phyloP scores from a whole-genome alignment of 441 rosid genomes.

The Pelargonium citronellum region DNA sequence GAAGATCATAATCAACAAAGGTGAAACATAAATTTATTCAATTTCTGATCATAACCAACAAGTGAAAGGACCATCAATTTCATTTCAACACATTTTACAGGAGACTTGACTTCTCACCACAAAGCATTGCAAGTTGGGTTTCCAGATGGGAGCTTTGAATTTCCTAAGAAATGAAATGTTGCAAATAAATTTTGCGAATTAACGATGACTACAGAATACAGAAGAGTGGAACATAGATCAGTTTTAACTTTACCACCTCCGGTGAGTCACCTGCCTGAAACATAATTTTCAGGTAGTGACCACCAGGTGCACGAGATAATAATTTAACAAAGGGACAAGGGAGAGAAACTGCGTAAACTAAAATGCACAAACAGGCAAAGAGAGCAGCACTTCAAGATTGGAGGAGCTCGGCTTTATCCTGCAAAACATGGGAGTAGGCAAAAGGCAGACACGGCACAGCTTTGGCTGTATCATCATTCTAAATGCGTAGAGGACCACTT shows the following conservation, averaged over 20 bases:
- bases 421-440: conserved; percentile 11
- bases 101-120: conserved; percentile 16
- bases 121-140: conserved; percentile 14
- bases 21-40: not conserved
- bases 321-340: conserved; percentile 22
- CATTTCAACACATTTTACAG: conserved; percentile 25
- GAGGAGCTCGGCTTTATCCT: conserved; percentile 31
- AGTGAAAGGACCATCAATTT: not conserved
- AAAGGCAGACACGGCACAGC: conserved; percentile 14
- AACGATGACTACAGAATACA: not conserved
- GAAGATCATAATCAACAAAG: not conserved
- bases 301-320: conserved; percentile 63
- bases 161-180: conserved; percentile 8
- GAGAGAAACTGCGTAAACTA: conserved; percentile 16
- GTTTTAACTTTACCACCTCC: conserved; percentile 67
- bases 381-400: no score
- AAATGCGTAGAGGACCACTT: conserved; percentile 54
- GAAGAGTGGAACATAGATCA: conserved; percentile 13
- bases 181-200: not conserved
- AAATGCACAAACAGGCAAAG: conserved; percentile 27
- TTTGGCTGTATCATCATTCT: conserved; percentile 29
- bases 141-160: no score
- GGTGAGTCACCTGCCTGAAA: conserved; percentile 51
- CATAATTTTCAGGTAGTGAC: conserved; percentile 34
- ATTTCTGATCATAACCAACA: not conserved